Base-by-base conservation (phyloP, 2,329 filamentous ascomycete species). In the Arthrinium phaeospermum region DNA sequence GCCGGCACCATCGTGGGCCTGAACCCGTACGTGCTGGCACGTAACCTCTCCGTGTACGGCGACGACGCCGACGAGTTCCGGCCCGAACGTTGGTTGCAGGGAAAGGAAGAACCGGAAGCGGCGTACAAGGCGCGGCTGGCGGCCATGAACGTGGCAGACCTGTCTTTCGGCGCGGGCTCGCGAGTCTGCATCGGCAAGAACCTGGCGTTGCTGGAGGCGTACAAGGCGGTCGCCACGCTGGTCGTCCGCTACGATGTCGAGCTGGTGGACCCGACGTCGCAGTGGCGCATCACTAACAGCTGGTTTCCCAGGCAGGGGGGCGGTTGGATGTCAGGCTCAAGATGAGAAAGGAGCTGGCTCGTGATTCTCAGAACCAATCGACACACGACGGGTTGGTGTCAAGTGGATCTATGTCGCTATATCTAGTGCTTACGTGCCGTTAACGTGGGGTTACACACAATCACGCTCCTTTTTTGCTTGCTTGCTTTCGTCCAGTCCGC, bases 131-230 rank as follows among this genome's bases (percentile, higher is more conserved):
- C 82, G 34, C 82, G 86, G 74, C 81, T 89, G 8, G 83, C 82
- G 76, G 84, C 86, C 73, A 90, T 90, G 88, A 86, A 86, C 73
- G 83, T 82, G 0, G 37, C 51, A 1, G 69, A 71, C 41, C 69
- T 74, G 37, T 30, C 67, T 1, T 74, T 71, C 41, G 73, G 73
- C n/a, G 73, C 47, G 12, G 73, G 73, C 4, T 70, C 70, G 51
- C 61, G 73, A 13, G 49, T 69, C 49, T 73, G 73, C 49, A 61
- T 68, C 30, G 71, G 73, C 24, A 70, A 68, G 13, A 81, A 78
- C 61, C 68, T 81, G 61, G 67, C 71, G 27, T 76, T 80, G 7
- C 71, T 77, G 16, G 69, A 72, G 5, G 71, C 73, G 2, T 82
- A 82, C 79, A 81, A 81, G 68, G 72, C 76, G 51, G 72, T 78